Evolutionary conservation across 306 rosid species (phyloP), one percentile per base, ranked within the genome.

Genomic region (Cyamopsis tetragonoloba): DNA sequence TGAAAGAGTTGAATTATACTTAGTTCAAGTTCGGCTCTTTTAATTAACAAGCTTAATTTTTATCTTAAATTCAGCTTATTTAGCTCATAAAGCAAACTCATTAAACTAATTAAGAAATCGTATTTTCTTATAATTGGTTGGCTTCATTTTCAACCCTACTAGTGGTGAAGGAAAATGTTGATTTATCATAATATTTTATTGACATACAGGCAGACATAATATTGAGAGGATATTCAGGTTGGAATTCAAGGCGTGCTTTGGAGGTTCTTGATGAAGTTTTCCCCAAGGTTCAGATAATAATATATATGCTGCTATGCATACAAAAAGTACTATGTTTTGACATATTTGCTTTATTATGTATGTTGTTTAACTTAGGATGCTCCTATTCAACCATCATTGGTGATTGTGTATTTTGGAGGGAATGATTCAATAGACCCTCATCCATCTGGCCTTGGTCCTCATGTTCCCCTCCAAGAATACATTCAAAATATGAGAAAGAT

Each of bases 331-430:
- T n/a, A n/a, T n/a, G n/a, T n/a, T n/a, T n/a, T 69, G 39, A 57
- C 55, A 10, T 1, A 13, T 47, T 53, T 22, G 58, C 12, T 35
- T 2, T 66, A 41, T 17, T 23, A 18, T 71, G 39, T 23, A 18
- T 71, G 39, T 17, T 23, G 28, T 38, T 37, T 0, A 47, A 57
- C 42, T 2, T 22, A 86, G 98, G 91, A 84, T 71, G 85, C 85
- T 6, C 23, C 60, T 2, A 13, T 69, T 4, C 96, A 92, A 60
- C 98, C 96, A 31, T 78, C 89, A 1, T 44, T 92, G 77, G 91
- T 92, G 28, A 84, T 92, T n/a, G 80, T 89, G 30, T 92, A 92
- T 51, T 92, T 92, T 54, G 98, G 98, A 9, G 98, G 96, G 0
- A 92, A 87, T 74, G 98, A 92, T 74, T 77, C 93, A 0, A 32